Evolutionary conservation across 495 filamentous ascomycete species (phyloP), one percentile per base, ranked within the genome.

Genomic region (Daldinia vernicosa): DNA sequence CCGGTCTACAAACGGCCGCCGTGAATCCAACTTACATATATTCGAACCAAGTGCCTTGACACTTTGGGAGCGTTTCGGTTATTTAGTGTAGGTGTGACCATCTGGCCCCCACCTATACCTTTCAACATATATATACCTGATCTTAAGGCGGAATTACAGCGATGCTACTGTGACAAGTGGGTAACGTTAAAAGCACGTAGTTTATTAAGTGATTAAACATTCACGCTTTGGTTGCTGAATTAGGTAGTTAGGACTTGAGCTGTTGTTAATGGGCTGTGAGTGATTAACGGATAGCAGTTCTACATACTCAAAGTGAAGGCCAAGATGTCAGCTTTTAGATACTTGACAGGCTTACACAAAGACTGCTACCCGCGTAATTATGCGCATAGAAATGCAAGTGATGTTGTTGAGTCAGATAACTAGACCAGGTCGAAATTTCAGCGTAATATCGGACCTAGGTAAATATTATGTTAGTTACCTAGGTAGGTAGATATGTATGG

Each of bases 31-130:
- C 50, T 51, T 47, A 47, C 43, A 47, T 22, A 27, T 17, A 24
- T 51, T 28, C 12, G 33, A 56, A 24, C 57, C 35, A 60, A 60
- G 67, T 56, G 60, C 14, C 24, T 37, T 17, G 24, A 33, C 51
- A 70, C 32, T 30, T 56, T 59, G 43, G 52, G 32, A 43, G 51
- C 26, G 57, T 60, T 61, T 57, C 62, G 40, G 68, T 28, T 61
- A 58, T 61, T 71, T 70, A 70, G 27, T 61, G 66, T 70, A 70
- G 27, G 52, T 51, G 60, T 69, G 54, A 53, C 53, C 47, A 70
- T 33, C 55, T 28, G 56, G 58, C 35, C 63, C 63, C 69, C 63
- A 67, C 69, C 57, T 58, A 35, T 14, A 12, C 12, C 40, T 58
- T 33, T 55, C 52, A 33, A 56, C 27, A 12, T 56, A 32, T 37